Evolutionary conservation across 768 basidiomycete species (phyloP).

Genomic region (Pilatotrama ljubarskyi): DNA sequence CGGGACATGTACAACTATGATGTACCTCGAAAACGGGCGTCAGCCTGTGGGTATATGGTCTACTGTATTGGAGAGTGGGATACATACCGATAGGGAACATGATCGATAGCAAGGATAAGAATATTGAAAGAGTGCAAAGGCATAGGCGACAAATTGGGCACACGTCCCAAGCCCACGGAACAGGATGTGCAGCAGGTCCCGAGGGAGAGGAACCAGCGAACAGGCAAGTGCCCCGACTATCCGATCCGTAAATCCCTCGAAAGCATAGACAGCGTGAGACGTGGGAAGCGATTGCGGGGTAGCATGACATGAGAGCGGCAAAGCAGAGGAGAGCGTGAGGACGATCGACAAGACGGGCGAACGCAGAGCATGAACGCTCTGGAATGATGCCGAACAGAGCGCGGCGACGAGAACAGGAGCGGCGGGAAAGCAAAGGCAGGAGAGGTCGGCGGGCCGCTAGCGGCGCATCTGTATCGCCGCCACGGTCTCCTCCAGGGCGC

Average conservation of each 20-base stretch:
- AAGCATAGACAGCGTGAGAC: conserved; percentile 15
- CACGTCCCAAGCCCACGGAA: conserved; percentile 10
- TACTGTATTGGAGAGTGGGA: not conserved
- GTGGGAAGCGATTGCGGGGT: not conserved
- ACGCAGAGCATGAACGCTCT: conserved; percentile 12
- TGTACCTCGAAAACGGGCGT: not conserved
- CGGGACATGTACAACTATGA: not conserved
- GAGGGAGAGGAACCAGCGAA: conserved; percentile 20
- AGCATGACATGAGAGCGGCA: conserved; percentile 8
- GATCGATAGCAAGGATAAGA: conserved; percentile 6
- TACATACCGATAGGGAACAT: not conserved
- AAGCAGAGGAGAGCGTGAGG: conserved; percentile 11
- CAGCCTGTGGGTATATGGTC: not conserved
- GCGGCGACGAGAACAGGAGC: not conserved
- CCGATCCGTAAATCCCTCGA: conserved; percentile 12
- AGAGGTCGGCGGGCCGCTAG: not conserved
- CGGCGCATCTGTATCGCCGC: conserved; percentile 16
- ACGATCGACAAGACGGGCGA: conserved; percentile 3
- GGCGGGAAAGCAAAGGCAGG: not conserved
- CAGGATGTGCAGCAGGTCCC: not conserved
- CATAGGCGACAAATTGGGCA: not conserved
- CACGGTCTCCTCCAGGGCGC: conserved; percentile 19
- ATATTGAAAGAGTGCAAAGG: conserved; percentile 1
- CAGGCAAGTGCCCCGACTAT: conserved; percentile 21
- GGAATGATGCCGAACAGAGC: not conserved